These are phyloP conservation scores for Parascedosporium putredinis DNA, from an alignment of 2,329 filamentous ascomycete genomes.

Conservation along the genomic window DNA sequence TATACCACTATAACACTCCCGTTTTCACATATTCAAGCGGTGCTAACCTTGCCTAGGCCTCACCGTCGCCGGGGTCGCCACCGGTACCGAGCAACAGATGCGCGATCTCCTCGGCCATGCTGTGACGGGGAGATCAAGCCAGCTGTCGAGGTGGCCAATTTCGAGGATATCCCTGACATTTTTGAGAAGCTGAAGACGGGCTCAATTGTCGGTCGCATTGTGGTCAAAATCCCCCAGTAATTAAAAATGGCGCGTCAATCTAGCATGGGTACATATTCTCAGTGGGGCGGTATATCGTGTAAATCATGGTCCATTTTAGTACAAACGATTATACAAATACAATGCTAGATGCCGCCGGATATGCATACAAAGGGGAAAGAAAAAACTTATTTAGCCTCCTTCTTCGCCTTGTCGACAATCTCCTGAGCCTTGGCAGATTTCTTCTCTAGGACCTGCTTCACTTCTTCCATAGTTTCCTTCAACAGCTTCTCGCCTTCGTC, in stretches of 20 bases:
- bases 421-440: constrained; percentile 47
- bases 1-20: no score
- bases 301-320: neutral
- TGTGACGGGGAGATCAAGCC: constrained; percentile 8
- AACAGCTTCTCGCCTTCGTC: constrained; percentile 60
- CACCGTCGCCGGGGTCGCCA: constrained; percentile 10
- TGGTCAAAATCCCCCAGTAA: constrained; percentile 4
- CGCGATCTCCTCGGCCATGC: constrained; percentile 9
- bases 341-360: neutral
- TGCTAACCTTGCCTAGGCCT: constrained; percentile 5
- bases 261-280: no score
- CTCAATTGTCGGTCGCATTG: neutral
- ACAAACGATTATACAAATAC: neutral
- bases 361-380: no score
- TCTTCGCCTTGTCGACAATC: constrained; percentile 43
- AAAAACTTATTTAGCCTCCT: constrained; percentile 32
- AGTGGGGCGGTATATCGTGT: no score
- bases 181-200: constrained; percentile 3
- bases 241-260: neutral
- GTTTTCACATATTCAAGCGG: neutral
- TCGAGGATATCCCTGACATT: constrained; percentile 3
- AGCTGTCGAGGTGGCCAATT: constrained; percentile 4
- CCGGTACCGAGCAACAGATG: constrained; percentile 12
- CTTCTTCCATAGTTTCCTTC: constrained; percentile 57
- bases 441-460: constrained; percentile 53